These are phyloP conservation scores for Sabuloglossum arenarium DNA, from an alignment of 495 filamentous ascomycete species.

Conservation along the genomic window DNA sequence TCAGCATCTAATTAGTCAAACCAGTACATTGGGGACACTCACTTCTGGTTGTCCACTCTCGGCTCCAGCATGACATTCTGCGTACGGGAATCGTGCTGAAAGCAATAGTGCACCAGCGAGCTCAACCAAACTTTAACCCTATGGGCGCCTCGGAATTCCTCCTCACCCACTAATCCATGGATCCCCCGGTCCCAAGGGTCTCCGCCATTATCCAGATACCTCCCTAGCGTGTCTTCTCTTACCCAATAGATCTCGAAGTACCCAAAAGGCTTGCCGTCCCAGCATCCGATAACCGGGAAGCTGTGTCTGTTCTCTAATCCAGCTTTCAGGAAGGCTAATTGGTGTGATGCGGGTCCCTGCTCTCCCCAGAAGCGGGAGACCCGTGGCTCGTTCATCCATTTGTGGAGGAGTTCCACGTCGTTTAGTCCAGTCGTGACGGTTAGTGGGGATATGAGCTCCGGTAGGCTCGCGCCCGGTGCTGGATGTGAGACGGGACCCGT, in stretches of 20 bases:
- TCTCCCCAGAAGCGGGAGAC: conserved; percentile 69
- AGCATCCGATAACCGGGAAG: conserved; percentile 83
- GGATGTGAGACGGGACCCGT: conserved; percentile 25
- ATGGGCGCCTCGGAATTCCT: conserved; percentile 65
- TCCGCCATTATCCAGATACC: conserved; percentile 32
- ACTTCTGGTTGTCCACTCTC: conserved; percentile 81
- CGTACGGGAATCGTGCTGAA: conserved; percentile 61
- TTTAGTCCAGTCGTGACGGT: conserved; percentile 16
- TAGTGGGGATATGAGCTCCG: conserved; percentile 3
- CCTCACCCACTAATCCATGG: conserved; percentile 78
- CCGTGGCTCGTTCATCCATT: conserved; percentile 79
- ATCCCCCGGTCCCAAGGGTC: conserved; percentile 63
- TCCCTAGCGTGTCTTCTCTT: conserved; percentile 68
- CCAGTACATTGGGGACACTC: conserved; percentile 1
- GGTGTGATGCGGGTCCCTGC: conserved; percentile 34
- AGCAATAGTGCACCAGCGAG: conserved; percentile 68
- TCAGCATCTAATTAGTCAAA: not conserved
- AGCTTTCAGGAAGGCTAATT: conserved; percentile 45
- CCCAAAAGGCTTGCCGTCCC: conserved; percentile 89
- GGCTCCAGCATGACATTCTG: conserved; percentile 71
- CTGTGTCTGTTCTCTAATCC: conserved; percentile 47
- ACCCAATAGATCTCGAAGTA: conserved; percentile 99
- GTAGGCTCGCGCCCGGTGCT: not conserved
- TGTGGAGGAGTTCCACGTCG: conserved; percentile 59
- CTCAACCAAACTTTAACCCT: conserved; percentile 63